Conservation (phyloP, 306 rosid genomes). For the Ormosia semicastrata region DNA sequence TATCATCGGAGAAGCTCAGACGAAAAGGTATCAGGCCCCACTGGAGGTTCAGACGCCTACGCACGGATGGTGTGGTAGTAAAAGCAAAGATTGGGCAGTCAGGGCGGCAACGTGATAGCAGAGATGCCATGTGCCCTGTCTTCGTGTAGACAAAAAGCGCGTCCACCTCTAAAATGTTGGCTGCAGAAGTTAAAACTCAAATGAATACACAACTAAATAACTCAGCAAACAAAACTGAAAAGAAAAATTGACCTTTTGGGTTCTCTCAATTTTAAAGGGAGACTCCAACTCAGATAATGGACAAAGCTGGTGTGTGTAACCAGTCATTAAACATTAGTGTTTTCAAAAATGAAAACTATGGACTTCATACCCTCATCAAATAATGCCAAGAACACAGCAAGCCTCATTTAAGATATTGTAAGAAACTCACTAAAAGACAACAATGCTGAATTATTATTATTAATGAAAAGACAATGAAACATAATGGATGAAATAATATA, state of each 20-base stretch:
- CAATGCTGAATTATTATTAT: neutral
- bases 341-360: neutral
- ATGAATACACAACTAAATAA: neutral
- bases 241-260: neutral
- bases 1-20: constrained; percentile 84
- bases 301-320: neutral
- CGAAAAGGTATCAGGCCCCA: constrained; percentile 99
- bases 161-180: constrained; percentile 75
- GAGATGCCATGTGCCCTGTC: constrained; percentile 82
- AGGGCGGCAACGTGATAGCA: constrained; percentile 94
- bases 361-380: neutral
- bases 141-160: constrained; percentile 75
- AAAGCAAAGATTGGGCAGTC: constrained; percentile 99
- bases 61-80: constrained; percentile 71
- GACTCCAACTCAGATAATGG: neutral
- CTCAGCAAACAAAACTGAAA: neutral
- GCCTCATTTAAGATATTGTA: neutral
- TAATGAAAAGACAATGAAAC: neutral
- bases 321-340: neutral
- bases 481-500: neutral
- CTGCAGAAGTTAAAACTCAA: constrained; percentile 45
- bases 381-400: neutral
- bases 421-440: neutral
- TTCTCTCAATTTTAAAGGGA: neutral
- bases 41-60: constrained; percentile 91